Conservation (phyloP, 441 rosid species). For the Populus trichocarpa region DNA sequence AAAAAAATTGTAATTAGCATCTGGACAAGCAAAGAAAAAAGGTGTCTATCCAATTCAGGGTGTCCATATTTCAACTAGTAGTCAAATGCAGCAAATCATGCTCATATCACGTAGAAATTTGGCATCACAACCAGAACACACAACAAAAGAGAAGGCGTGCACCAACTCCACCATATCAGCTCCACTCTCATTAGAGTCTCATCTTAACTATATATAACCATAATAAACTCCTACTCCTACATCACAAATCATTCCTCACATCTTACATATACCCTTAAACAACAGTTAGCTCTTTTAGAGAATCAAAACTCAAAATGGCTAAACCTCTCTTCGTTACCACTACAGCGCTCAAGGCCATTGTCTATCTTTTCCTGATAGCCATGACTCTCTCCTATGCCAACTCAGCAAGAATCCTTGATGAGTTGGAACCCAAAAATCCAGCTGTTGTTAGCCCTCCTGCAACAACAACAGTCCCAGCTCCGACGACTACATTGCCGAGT, state of each 20-base stretch:
- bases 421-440: slow-evolving; percentile 13
- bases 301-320: slow-evolving; percentile 4
- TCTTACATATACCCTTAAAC: not conserved
- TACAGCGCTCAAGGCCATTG: not conserved
- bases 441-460: slow-evolving; percentile 9
- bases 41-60: no score
- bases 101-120: not conserved
- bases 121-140: slow-evolving; percentile 29
- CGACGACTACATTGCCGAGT: slow-evolving; percentile 21
- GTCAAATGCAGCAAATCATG: slow-evolving; percentile 8
- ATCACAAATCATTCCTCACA: not conserved
- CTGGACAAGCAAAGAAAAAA: no score
- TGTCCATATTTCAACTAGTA: not conserved
- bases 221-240: not conserved
- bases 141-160: not conserved
- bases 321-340: not conserved
- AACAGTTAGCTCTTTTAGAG: not conserved
- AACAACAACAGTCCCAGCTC: not conserved
- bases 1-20: no score
- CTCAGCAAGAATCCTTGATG: slow-evolving; percentile 31
- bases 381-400: slow-evolving; percentile 11
- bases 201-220: slow-evolving; percentile 8
- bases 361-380: slow-evolving; percentile 18
- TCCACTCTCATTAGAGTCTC: slow-evolving; percentile 15
- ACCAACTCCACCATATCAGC: slow-evolving; percentile 31